phyloP scores from a whole-genome alignment of 441 rosid species.

The Brassica hybrid region DNA sequence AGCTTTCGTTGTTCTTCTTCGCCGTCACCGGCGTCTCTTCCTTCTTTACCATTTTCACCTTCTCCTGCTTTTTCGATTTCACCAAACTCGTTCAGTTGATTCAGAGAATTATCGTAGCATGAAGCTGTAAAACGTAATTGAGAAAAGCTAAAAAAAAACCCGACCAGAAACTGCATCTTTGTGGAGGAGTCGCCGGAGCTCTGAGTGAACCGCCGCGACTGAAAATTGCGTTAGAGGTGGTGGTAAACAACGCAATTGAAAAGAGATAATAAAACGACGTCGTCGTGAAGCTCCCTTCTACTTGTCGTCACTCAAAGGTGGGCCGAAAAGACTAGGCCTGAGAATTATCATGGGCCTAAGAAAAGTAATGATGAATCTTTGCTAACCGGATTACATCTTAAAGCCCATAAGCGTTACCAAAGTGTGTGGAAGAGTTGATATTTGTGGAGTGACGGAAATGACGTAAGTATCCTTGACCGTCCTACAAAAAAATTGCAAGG shows the following conservation, averaged over 20 bases:
- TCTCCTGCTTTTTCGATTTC: slow-evolving; percentile 47
- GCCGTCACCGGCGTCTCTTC: slow-evolving; percentile 55
- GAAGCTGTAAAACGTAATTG: background rate
- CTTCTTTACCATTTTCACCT: slow-evolving; percentile 53
- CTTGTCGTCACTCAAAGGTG: background rate
- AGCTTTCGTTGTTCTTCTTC: slow-evolving; percentile 38
- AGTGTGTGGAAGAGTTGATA: background rate
- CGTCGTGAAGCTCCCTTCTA: background rate
- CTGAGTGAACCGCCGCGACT: slow-evolving; percentile 18
- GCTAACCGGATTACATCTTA: background rate
- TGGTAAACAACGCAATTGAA: background rate
- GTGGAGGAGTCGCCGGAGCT: slow-evolving; percentile 24
- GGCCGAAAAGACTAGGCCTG: background rate
- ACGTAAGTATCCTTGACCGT: background rate
- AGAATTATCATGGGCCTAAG: background rate
- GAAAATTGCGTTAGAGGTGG: background rate
- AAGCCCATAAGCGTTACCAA: background rate
- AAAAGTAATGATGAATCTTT: background rate
- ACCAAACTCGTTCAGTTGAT: background rate
- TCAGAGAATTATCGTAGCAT: background rate
- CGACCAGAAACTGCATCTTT: slow-evolving; percentile 32
- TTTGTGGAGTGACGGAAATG: background rate
- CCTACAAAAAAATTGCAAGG: background rate
- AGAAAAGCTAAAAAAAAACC: background rate
- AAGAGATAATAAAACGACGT: background rate